Evolutionary conservation across 2,329 filamentous ascomycete species (phyloP).

Genomic region (Trichoderma sp.): DNA sequence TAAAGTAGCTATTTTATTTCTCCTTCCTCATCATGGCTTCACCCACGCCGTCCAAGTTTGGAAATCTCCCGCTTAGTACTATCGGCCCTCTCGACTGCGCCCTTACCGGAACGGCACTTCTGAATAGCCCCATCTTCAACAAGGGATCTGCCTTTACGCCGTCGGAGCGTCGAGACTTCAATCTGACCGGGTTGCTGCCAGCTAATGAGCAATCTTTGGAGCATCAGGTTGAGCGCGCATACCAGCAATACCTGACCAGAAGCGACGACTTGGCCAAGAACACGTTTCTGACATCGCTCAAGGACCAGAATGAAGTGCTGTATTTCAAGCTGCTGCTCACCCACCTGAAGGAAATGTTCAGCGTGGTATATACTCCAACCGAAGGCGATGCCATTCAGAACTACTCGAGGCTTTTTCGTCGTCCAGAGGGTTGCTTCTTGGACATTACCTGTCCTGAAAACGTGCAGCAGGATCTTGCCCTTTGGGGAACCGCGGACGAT

Average conservation of each 20-base stretch:
- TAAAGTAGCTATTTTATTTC: background rate
- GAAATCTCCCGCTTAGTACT: slow-evolving; percentile 35
- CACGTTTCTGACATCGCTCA: slow-evolving; percentile 80
- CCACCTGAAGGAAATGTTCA: slow-evolving; percentile 83
- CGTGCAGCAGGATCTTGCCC: slow-evolving; percentile 62
- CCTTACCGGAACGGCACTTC: slow-evolving; percentile 34
- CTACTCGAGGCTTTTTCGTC: slow-evolving; percentile 73
- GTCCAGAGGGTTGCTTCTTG: slow-evolving; percentile 77
- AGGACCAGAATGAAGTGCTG: slow-evolving; percentile 79
- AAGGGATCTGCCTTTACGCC: slow-evolving; percentile 76
- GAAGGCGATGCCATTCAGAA: slow-evolving; percentile 86
- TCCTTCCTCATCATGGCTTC: slow-evolving; percentile 11
- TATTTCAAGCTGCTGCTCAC: slow-evolving; percentile 64
- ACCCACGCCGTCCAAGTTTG: slow-evolving; percentile 28
- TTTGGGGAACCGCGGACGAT: slow-evolving; percentile 68
- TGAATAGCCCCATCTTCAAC: slow-evolving; percentile 55
- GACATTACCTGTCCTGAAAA: slow-evolving; percentile 67
- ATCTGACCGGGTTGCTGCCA: slow-evolving; percentile 70
- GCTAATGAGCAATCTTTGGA: slow-evolving; percentile 70
- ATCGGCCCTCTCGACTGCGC: slow-evolving; percentile 37
- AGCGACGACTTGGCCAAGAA: slow-evolving; percentile 73
- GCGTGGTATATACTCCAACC: slow-evolving; percentile 86
- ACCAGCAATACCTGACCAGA: slow-evolving; percentile 69
- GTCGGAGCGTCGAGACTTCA: slow-evolving; percentile 66
- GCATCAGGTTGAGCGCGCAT: slow-evolving; percentile 72